Base-by-base conservation (phyloP, 2,329 filamentous ascomycete species). In the Arthrinium puccinioides region DNA sequence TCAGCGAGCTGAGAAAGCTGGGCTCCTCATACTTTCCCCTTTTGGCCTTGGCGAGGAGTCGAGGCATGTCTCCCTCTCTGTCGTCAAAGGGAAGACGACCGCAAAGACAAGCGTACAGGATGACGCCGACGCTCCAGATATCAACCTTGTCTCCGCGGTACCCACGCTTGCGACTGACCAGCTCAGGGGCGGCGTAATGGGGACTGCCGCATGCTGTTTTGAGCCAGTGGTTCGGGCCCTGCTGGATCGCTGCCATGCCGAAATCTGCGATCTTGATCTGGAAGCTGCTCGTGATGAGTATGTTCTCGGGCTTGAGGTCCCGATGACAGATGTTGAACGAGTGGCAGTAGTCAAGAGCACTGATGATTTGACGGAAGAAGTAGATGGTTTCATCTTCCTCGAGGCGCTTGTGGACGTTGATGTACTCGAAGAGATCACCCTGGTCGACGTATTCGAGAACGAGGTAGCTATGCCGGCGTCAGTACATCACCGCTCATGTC, bases 271-370 rank as follows among this genome's bases (percentile, higher is more conserved):
- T 81, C 63, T 97, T 98, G 59, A 97, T 80, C 40, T 85, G 79
- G 37, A 82, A 74, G 32, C 82, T 68, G 4, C 69, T 68, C 40
- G 88, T 88, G 35, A 98, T 72, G 14, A 98, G 70, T 31, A 98
- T 96, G 52, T 98, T 98, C 62, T 98, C 92, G 0, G 89, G 92
- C 62, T 98, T 98, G 37, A 98, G 70, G 51, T 98, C 92, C 18
- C 92, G 84, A 56, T 98, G 92, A 56, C 89, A 95, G 45, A 98
- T 95, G 49, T 90, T 88, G 64, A 95, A 87, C 3, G 84, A 80
- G 61, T 98, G 92, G 49, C 89, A 94, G 62, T 96, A 96, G 4
- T 88, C 80, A 35, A 98, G 73, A 1, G 87, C 92, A 38, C 86
- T 87, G 55, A 98, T 84, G 47, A 98, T 88, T 61, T 98, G 92